phyloP scores from a whole-genome alignment of 2,329 filamentous ascomycete genomes.

The Fusarium sterilihyphosum region DNA sequence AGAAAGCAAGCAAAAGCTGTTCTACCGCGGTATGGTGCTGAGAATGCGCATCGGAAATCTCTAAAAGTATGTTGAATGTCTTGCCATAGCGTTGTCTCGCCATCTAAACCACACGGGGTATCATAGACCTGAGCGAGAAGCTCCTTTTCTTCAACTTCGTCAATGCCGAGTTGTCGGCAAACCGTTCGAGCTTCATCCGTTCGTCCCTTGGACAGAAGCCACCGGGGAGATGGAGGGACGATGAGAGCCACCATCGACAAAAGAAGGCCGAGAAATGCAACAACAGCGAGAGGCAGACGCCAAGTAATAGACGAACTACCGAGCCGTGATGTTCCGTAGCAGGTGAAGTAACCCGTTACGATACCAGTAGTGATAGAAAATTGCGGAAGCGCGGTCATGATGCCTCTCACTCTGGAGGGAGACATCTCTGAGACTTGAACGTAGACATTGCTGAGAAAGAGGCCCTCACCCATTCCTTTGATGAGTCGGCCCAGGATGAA shows the following conservation, averaged over 20 bases:
- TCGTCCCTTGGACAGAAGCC: slow-evolving; percentile 59
- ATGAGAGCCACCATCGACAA: slow-evolving; percentile 49
- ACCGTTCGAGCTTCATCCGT: slow-evolving; percentile 55
- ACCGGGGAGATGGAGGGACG: slow-evolving; percentile 64
- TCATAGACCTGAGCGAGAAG: slow-evolving; percentile 35
- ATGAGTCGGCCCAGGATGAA: slow-evolving; percentile 66
- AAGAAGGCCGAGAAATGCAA: slow-evolving; percentile 46
- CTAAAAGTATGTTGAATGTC: slow-evolving; percentile 42
- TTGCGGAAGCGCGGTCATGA: slow-evolving; percentile 63
- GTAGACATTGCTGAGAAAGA: slow-evolving; percentile 63
- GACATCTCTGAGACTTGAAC: slow-evolving; percentile 70
- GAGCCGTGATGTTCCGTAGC: slow-evolving; percentile 64
- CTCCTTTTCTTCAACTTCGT: slow-evolving; percentile 56
- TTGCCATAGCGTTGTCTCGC: slow-evolving; percentile 44
- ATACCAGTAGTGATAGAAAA: slow-evolving; percentile 63
- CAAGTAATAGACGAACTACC: slow-evolving; percentile 59
- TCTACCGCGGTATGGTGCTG: slow-evolving; percentile 52
- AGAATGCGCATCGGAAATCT: slow-evolving; percentile 49
- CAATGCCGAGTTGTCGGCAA: slow-evolving; percentile 54
- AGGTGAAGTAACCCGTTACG: slow-evolving; percentile 67
- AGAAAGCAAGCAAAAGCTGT: slow-evolving; percentile 66
- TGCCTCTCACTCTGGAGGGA: slow-evolving; percentile 60
- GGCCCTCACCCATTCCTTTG: slow-evolving; percentile 66
- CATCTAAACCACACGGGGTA: slow-evolving; percentile 29
- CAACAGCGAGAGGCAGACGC: slow-evolving; percentile 61